Conservation (phyloP, 2,329 filamentous ascomycete species). For the Ophiocordyceps unilateralis region DNA sequence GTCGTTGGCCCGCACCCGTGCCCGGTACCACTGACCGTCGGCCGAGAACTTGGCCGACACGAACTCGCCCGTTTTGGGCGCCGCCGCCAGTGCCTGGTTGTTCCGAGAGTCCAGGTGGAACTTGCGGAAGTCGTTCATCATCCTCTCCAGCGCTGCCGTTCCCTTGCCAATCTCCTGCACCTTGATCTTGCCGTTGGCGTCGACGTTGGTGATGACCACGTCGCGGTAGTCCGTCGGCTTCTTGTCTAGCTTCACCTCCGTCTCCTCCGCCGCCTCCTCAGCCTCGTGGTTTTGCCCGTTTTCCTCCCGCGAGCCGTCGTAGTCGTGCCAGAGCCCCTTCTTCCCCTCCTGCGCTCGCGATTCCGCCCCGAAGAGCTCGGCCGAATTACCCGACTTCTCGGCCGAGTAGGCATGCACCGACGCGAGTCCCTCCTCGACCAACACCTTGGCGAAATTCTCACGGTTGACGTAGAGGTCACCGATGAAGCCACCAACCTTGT, state of each 20-base stretch:
- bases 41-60: conserved; percentile 83
- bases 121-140: conserved; percentile 82
- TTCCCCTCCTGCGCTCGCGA: conserved; percentile 73
- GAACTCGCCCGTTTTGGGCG: conserved; percentile 80
- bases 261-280: conserved; percentile 29
- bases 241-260: conserved; percentile 40
- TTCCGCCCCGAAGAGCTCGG: conserved; percentile 76
- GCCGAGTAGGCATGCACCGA: conserved; percentile 89
- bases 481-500: conserved; percentile 96
- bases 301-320: conserved; percentile 76
- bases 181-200: conserved; percentile 67
- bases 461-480: conserved; percentile 85
- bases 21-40: conserved; percentile 90
- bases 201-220: conserved; percentile 80
- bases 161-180: conserved; percentile 79
- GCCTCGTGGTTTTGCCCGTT: conserved; percentile 33
- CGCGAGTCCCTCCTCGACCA: conserved; percentile 87
- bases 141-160: conserved; percentile 64
- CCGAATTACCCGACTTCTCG: conserved; percentile 81
- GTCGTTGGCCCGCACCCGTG: conserved; percentile 79
- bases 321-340: conserved; percentile 86
- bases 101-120: conserved; percentile 82
- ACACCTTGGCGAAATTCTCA: conserved; percentile 84
- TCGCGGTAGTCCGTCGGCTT: conserved; percentile 76
- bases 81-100: conserved; percentile 50